Evolutionary conservation across 805 yeast species (phyloP).

Genomic region (Metschnikowia orientalis): DNA sequence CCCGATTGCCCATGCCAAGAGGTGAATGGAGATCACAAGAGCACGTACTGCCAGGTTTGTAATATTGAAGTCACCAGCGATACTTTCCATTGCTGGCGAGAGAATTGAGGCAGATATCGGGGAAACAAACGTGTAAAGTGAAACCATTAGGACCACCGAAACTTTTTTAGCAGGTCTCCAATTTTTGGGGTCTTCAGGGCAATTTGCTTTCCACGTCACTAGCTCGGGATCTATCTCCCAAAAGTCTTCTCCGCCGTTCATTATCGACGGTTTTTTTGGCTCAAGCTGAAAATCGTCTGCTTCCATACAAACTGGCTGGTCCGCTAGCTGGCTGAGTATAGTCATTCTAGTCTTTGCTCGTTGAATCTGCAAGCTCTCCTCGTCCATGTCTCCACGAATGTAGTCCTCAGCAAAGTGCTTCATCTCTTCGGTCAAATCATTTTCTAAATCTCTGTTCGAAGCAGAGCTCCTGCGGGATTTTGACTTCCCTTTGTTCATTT

Average conservation of each 20-base stretch:
- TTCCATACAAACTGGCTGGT: conserved; percentile 1
- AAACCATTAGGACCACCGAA: conserved; percentile 24
- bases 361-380: conserved; percentile 27
- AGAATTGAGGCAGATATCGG: conserved; percentile 40
- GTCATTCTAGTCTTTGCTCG: conserved; percentile 31
- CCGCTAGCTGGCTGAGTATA: conserved; percentile 22
- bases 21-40: conserved; percentile 33
- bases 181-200: conserved; percentile 34
- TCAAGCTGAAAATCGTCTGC: conserved; percentile 7
- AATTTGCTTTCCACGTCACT: conserved; percentile 32
- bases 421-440: background rate
- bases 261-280: conserved; percentile 22
- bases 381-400: conserved; percentile 30
- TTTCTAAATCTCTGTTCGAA: too few relatives aligned
- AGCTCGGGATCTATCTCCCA: conserved; percentile 34
- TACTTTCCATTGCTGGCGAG: conserved; percentile 32
- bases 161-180: conserved; percentile 26
- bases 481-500: too few relatives aligned
- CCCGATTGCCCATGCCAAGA: conserved; percentile 39
- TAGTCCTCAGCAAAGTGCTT: conserved; percentile 21
- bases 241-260: conserved; percentile 31
- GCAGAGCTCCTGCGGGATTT: too few relatives aligned
- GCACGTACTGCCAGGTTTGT: conserved; percentile 22
- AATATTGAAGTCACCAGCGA: conserved; percentile 29
- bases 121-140: conserved; percentile 34